Conservation (phyloP, 176 grass and related monocot species). For the Puya raimondii region DNA sequence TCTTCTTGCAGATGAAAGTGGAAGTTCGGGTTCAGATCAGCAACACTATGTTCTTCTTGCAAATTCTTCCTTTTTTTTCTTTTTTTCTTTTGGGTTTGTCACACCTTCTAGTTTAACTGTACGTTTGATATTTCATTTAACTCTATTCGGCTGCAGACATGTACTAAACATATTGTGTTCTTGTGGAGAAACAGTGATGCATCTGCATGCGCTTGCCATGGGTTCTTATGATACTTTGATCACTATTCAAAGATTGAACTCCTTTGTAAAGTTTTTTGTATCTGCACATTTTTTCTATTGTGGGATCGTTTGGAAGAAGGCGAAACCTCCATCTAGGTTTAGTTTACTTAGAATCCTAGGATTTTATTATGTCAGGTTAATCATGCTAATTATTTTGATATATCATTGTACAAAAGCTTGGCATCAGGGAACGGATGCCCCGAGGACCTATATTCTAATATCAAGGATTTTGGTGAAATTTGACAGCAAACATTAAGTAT, state of each 20-base stretch:
- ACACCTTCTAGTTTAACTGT: background rate
- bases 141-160: background rate
- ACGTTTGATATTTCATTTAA: background rate
- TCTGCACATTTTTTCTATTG: background rate
- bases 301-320: background rate
- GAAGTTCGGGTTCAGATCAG: slow-evolving; percentile 60
- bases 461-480: slow-evolving; percentile 6
- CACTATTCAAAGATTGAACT: background rate
- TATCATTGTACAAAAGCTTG: background rate
- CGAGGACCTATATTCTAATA: background rate
- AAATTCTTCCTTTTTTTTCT: slow-evolving; percentile 4
- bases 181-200: background rate
- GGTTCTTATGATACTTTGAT: background rate
- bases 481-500: too few relatives aligned
- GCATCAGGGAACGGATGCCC: background rate
- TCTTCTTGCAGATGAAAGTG: slow-evolving; percentile 40
- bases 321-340: background rate
- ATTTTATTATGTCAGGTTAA: background rate
- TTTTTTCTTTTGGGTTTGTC: background rate
- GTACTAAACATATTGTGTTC: background rate
- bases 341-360: background rate
- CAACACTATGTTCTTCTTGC: slow-evolving; percentile 1
- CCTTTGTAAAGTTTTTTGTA: background rate
- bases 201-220: background rate
- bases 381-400: background rate